Evolutionary conservation across 1,284 basidiomycete genomes (phyloP).

Genomic region (Irpex rosettiformis): DNA sequence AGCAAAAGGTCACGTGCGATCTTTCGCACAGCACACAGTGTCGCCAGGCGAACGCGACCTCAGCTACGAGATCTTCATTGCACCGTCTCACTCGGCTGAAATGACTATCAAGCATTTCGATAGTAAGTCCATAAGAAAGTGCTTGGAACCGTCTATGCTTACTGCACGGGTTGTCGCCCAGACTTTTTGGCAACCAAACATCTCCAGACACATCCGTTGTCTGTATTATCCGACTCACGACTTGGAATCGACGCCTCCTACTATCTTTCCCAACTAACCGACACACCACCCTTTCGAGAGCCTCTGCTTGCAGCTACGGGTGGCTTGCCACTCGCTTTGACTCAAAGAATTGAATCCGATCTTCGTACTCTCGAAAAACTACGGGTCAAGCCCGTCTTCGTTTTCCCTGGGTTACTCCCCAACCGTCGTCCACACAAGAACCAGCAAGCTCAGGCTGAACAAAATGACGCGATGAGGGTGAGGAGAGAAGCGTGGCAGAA

Average conservation of each 20-base stretch:
- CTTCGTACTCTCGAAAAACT: constrained; percentile 87
- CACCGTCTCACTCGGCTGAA: not conserved
- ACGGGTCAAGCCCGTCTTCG: constrained; percentile 96
- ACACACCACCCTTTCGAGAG: constrained; percentile 76
- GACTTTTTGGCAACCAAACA: constrained; percentile 88
- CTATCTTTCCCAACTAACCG: constrained; percentile 82
- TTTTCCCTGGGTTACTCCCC: constrained; percentile 84
- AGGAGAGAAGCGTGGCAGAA: constrained; percentile 83
- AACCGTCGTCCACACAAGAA: constrained; percentile 62
- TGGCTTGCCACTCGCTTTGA: constrained; percentile 85
- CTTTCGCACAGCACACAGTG: not conserved
- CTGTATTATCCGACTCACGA: constrained; percentile 85
- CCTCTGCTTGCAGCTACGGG: constrained; percentile 93
- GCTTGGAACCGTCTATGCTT: not conserved
- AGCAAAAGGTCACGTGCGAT: constrained; percentile 4
- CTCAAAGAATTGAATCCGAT: constrained; percentile 87
- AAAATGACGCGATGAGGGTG: constrained; percentile 72
- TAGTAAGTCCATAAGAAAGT: constrained; percentile 33
- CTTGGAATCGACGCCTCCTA: constrained; percentile 96
- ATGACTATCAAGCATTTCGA: constrained; percentile 58
- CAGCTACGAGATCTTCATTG: not conserved
- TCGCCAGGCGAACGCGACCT: constrained; percentile 4
- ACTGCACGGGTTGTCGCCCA: constrained; percentile 29
- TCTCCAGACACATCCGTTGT: constrained; percentile 78
- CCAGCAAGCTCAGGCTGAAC: constrained; percentile 53